Conservation (phyloP, 345 rosid species). For the Citrus australasica region DNA sequence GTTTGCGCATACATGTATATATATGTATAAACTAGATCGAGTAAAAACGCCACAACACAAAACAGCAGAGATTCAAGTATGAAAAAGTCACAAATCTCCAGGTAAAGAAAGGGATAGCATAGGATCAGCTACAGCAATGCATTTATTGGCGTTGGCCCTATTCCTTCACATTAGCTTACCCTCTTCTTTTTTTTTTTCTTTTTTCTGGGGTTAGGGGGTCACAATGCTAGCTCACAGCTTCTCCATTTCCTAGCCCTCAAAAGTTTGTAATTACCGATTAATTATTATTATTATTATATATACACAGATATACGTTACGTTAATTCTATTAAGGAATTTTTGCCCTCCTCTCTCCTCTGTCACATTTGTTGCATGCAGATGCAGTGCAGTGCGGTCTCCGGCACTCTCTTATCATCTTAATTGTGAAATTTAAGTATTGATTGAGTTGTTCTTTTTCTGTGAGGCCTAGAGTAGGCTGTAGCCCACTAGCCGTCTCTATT, state of each 20-base stretch:
- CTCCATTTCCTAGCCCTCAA: slow-evolving; percentile 1
- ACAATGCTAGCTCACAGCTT: neutral
- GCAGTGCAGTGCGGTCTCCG: too few species aligned
- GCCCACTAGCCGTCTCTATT: neutral
- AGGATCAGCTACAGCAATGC: neutral
- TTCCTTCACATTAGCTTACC: neutral
- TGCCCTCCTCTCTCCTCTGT: slow-evolving; percentile 1
- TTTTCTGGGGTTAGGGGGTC: too few species aligned
- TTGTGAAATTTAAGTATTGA: neutral
- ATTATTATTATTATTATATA: too few species aligned
- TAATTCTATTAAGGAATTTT: slow-evolving; percentile 3
- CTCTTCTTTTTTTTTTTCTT: neutral
- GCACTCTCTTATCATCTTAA: neutral
- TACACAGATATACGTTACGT: neutral
- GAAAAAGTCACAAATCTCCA: neutral
- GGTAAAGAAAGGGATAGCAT: neutral
- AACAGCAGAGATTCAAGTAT: neutral
- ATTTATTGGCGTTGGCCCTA: neutral
- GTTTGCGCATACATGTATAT: too few species aligned
- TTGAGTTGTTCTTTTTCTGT: neutral
- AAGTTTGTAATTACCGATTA: neutral
- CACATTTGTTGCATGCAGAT: neutral
- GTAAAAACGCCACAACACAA: neutral
- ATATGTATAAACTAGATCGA: neutral
- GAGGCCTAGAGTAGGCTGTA: slow-evolving; percentile 7